phyloP scores from a whole-genome alignment of 306 rosid genomes.

The Vigna reflexopilosa region DNA sequence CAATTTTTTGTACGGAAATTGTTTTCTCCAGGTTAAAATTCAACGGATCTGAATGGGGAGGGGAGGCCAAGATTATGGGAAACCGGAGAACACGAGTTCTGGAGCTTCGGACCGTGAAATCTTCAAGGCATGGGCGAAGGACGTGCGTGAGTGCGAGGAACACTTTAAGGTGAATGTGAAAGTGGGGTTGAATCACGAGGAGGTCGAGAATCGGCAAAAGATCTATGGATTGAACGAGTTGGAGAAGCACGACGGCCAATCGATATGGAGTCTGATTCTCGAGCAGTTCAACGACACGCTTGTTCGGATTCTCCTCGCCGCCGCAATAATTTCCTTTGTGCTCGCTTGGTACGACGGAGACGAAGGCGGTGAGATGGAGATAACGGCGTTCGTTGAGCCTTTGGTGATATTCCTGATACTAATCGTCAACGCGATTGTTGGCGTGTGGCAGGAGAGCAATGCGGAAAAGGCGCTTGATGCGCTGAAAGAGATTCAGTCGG shows the following conservation, averaged over 20 bases:
- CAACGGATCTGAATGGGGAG: constrained; percentile 59
- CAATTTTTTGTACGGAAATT: constrained; percentile 22
- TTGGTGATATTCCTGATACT: constrained; percentile 61
- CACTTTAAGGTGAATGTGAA: constrained; percentile 59
- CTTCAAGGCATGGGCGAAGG: constrained; percentile 79
- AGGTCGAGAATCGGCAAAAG: constrained; percentile 61
- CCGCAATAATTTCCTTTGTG: constrained; percentile 86
- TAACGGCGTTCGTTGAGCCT: constrained; percentile 68
- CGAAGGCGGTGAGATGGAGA: constrained; percentile 63
- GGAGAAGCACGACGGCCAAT: constrained; percentile 84
- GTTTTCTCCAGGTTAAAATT: constrained; percentile 36
- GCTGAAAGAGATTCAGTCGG: constrained; percentile 90
- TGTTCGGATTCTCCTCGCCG: constrained; percentile 83
- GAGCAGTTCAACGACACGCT: constrained; percentile 91
- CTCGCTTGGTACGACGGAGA: constrained; percentile 88
- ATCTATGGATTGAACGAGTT: constrained; percentile 77
- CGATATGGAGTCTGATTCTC: constrained; percentile 69
- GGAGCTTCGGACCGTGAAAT: constrained; percentile 36
- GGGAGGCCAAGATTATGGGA: constrained; percentile 63
- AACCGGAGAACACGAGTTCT: constrained; percentile 42
- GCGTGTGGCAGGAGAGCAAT: constrained; percentile 95
- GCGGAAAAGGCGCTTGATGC: constrained; percentile 97
- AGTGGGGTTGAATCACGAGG: constrained; percentile 53
- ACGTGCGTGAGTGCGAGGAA: constrained; percentile 72
- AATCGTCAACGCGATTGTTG: constrained; percentile 72